phyloP scores from a whole-genome alignment of 2,329 filamentous ascomycete species.

The Neonectria sp. region DNA sequence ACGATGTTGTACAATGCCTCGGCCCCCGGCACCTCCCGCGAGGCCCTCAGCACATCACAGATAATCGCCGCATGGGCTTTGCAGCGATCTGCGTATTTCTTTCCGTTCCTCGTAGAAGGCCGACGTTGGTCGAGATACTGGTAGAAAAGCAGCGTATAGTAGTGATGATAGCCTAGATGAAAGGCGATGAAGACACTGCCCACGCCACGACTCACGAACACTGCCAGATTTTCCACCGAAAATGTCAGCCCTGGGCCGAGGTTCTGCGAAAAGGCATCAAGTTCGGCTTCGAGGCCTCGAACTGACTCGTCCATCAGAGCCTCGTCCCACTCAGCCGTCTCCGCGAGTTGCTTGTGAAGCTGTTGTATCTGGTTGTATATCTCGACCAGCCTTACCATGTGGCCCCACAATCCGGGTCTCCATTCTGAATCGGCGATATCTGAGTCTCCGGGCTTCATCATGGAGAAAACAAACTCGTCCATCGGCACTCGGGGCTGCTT shows the following conservation, averaged over 20 bases:
- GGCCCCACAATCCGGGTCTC: constrained; percentile 51
- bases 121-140: constrained; percentile 52
- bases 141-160: constrained; percentile 52
- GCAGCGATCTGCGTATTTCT: constrained; percentile 49
- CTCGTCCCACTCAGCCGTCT: constrained; percentile 50
- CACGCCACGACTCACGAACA: constrained; percentile 43
- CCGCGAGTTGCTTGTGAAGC: constrained; percentile 48
- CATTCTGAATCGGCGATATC: constrained; percentile 36
- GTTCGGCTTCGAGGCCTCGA: constrained; percentile 35
- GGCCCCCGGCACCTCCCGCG: constrained; percentile 41
- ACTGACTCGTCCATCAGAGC: constrained; percentile 42
- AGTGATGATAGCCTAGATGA: constrained; percentile 54
- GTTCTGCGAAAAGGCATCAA: constrained; percentile 43
- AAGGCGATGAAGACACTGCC: constrained; percentile 53
- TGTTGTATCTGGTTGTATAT: constrained; percentile 53
- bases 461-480: constrained; percentile 46
- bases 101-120: constrained; percentile 46
- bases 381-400: constrained; percentile 52
- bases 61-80: constrained; percentile 49
- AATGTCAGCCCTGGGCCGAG: constrained; percentile 40
- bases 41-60: constrained; percentile 49
- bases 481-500: constrained; percentile 45
- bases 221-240: constrained; percentile 46
- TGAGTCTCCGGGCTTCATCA: constrained; percentile 44
- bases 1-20: constrained; percentile 53